Percentiles rank a stretch among this genome's conserved stretches.
phyloP scores from a whole-genome alignment of 208 protist genomes.

The Wallacemonas rigidus region DNA sequence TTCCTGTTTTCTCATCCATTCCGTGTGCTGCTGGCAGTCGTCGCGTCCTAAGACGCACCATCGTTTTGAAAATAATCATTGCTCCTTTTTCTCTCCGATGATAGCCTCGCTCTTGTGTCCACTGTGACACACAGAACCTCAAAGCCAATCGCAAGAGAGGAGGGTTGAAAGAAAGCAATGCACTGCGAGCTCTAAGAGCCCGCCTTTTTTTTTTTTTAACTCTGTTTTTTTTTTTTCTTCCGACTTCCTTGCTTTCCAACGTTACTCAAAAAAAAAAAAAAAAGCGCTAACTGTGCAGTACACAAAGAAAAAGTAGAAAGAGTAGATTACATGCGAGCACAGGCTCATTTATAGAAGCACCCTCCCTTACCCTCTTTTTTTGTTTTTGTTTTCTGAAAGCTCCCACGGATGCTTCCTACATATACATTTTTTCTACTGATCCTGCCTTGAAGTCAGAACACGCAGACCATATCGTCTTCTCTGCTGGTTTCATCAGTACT shows the following conservation, averaged over 20 bases:
- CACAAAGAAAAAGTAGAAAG: conserved; percentile 19
- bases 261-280: conserved; percentile 23
- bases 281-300: neutral
- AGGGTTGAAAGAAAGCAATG: too few species aligned
- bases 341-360: conserved; percentile 8
- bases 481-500: too few species aligned
- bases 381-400: neutral
- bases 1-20: too few species aligned
- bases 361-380: conserved; percentile 12
- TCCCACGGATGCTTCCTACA: too few species aligned
- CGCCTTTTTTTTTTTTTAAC: neutral
- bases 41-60: too few species aligned
- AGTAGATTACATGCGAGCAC: conserved; percentile 13
- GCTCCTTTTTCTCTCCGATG: too few species aligned
- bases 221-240: conserved; percentile 11
- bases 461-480: too few species aligned
- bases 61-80: too few species aligned
- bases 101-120: too few species aligned
- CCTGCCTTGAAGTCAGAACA: neutral
- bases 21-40: too few species aligned
- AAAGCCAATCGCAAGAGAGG: too few species aligned
- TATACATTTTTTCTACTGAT: neutral
- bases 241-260: conserved; percentile 6
- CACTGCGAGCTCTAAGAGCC: neutral
- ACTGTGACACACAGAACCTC: too few species aligned